These are phyloP conservation scores for Solanum acaule DNA, from an alignment of 257 asterid species.

Conservation along the genomic window DNA sequence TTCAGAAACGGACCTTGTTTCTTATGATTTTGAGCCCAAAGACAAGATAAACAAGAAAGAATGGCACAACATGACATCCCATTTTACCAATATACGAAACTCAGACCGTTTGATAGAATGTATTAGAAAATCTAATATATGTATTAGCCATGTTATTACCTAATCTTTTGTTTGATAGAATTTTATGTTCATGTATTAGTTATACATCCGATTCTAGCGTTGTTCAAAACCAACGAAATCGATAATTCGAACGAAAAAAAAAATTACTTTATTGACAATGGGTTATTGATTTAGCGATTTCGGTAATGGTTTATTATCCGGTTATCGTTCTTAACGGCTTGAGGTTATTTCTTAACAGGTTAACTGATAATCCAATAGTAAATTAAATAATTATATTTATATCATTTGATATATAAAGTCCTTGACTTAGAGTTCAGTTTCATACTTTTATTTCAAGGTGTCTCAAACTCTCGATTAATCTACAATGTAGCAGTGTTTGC, in stretches of 20 bases:
- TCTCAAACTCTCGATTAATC: no score
- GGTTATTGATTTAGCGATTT: not conserved
- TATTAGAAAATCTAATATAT: not conserved
- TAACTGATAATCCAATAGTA: no score
- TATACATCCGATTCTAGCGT: no score
- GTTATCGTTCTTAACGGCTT: no score
- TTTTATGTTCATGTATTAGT: not conserved
- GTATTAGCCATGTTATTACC: not conserved
- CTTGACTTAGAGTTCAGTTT: no score
- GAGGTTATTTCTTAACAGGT: not conserved
- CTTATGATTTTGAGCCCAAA: not conserved
- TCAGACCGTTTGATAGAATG: not conserved
- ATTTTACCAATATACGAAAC: not conserved
- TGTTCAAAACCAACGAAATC: not conserved
- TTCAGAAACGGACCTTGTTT: not conserved
- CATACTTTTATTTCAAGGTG: not conserved
- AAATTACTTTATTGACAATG: no score
- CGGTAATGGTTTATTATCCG: no score
- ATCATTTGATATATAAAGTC: no score
- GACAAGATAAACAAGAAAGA: not conserved
- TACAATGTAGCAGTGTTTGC: no score
- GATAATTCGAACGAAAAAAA: no score
- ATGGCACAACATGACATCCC: no score
- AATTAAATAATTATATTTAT: no score
- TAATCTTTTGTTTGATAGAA: not conserved